These are phyloP conservation scores for Acrocalymma vagum DNA, from an alignment of 2,329 filamentous ascomycete genomes.

Conservation along the genomic window DNA sequence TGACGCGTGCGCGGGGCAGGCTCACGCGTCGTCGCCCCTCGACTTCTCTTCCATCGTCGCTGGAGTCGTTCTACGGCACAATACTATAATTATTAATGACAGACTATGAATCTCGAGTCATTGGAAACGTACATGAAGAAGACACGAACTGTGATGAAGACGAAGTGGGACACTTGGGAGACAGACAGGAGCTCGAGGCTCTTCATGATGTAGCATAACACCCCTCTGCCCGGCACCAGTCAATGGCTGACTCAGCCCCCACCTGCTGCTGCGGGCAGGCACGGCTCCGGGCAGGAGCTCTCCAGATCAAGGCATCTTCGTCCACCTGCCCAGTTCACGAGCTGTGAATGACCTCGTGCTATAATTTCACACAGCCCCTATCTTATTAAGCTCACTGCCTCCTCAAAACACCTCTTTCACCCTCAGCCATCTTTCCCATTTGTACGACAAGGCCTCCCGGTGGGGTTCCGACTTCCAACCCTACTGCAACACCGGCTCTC, in stretches of 20 bases:
- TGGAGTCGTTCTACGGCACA: constrained; percentile 12
- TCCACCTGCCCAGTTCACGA: constrained; percentile 12
- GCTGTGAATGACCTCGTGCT: constrained; percentile 1
- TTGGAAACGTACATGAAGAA: constrained; percentile 3
- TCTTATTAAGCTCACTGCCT: no score
- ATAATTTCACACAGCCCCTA: constrained; percentile 1
- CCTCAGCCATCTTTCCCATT: constrained; percentile 2
- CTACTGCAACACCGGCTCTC: constrained; percentile 29
- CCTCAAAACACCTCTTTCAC: neutral
- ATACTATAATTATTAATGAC: neutral
- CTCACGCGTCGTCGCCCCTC: constrained; percentile 32
- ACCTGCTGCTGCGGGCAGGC: constrained; percentile 26
- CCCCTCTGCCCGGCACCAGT: neutral
- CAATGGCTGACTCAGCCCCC: constrained; percentile 27
- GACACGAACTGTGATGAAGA: constrained; percentile 3
- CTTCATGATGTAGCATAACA: no score
- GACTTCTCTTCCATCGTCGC: constrained; percentile 7
- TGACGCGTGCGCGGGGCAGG: constrained; percentile 22
- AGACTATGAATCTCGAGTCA: neutral
- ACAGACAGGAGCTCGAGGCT: constrained; percentile 13
- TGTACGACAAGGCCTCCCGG: constrained; percentile 4
- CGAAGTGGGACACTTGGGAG: constrained; percentile 7
- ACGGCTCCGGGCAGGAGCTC: constrained; percentile 20
- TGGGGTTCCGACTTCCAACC: constrained; percentile 21
- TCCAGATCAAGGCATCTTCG: constrained; percentile 28